Percentiles rank a stretch among this genome's conserved stretches.
Evolutionary conservation across 768 basidiomycete species (phyloP).

Genomic region (Panus rudis): DNA sequence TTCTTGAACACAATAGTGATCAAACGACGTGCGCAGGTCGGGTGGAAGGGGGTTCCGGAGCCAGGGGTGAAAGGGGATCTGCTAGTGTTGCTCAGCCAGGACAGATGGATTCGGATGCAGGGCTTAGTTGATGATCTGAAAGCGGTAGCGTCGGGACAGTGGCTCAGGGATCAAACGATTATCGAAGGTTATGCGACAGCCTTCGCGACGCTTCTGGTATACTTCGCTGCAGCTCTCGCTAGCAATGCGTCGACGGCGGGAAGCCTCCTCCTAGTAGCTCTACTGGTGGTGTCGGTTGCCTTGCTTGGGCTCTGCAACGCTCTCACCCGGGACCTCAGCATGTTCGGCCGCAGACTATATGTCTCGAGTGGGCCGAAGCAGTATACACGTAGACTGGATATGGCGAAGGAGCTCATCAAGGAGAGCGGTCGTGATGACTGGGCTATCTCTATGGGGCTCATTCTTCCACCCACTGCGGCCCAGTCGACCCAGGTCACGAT

Average conservation of each 20-base stretch:
- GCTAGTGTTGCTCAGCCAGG: conserved; percentile 9
- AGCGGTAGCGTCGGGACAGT: conserved; percentile 7
- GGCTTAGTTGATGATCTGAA: conserved; percentile 5
- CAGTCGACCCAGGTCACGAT: too few relatives aligned
- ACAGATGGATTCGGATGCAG: conserved; percentile 9
- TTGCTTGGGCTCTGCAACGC: conserved; percentile 5
- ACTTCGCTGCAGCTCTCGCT: conserved; percentile 8
- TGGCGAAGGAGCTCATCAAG: conserved; percentile 4
- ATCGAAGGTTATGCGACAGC: background rate
- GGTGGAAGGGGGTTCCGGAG: conserved; percentile 7
- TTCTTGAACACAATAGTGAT: conserved; percentile 6
- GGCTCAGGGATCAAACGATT: conserved; percentile 1
- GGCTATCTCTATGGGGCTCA: conserved; percentile 4
- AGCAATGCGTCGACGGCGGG: conserved; percentile 5
- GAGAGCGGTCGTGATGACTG: background rate
- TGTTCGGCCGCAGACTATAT: conserved; percentile 7
- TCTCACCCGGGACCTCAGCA: background rate
- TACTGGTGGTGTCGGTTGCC: conserved; percentile 4
- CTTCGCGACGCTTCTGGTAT: conserved; percentile 7
- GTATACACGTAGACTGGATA: conserved; percentile 1
- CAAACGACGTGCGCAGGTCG: conserved; percentile 3
- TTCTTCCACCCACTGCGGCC: too few relatives aligned
- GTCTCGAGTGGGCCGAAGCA: background rate
- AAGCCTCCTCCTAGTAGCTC: conserved; percentile 3
- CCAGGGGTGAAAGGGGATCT: background rate